Evolutionary conservation across 2,329 filamentous ascomycete genomes (phyloP).

Genomic region (Colletotrichum plurivorum): DNA sequence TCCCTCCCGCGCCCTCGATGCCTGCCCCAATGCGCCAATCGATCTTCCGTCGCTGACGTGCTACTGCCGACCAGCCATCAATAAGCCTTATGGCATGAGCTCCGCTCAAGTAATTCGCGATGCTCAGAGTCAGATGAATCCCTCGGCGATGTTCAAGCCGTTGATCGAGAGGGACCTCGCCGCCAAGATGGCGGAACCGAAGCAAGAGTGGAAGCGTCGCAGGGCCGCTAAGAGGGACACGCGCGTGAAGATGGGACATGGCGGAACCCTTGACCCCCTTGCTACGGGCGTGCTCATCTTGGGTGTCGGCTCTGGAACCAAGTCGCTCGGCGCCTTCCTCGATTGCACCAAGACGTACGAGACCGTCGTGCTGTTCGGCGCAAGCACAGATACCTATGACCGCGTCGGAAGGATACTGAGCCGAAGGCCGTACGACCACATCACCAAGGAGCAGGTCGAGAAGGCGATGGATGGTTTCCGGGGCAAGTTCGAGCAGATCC

Average conservation of each 20-base stretch:
- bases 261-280: constrained; percentile 93
- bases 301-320: constrained; percentile 90
- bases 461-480: constrained; percentile 81
- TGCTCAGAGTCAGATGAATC: constrained; percentile 86
- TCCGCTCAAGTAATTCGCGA: constrained; percentile 93
- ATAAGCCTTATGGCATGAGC: constrained; percentile 89
- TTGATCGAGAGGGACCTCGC: constrained; percentile 77
- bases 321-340: constrained; percentile 83
- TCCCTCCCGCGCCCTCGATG: constrained; percentile 23
- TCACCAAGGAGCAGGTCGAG: constrained; percentile 85
- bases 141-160: constrained; percentile 83
- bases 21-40: constrained; percentile 14
- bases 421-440: constrained; percentile 81
- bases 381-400: constrained; percentile 94
- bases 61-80: constrained; percentile 75
- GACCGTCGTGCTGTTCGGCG: constrained; percentile 89
- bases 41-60: constrained; percentile 12
- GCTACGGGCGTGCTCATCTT: constrained; percentile 94
- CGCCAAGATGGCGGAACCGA: constrained; percentile 68
- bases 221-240: constrained; percentile 69
- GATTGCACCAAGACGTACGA: constrained; percentile 95
- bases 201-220: constrained; percentile 72
- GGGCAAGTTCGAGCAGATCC: constrained; percentile 89
- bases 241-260: constrained; percentile 94
- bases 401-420: constrained; percentile 85